Percentiles rank a stretch among this genome's conserved stretches.
Evolutionary conservation across 2,329 filamentous ascomycete genomes (phyloP).

Genomic region (Cordyceps cateniannulata): DNA sequence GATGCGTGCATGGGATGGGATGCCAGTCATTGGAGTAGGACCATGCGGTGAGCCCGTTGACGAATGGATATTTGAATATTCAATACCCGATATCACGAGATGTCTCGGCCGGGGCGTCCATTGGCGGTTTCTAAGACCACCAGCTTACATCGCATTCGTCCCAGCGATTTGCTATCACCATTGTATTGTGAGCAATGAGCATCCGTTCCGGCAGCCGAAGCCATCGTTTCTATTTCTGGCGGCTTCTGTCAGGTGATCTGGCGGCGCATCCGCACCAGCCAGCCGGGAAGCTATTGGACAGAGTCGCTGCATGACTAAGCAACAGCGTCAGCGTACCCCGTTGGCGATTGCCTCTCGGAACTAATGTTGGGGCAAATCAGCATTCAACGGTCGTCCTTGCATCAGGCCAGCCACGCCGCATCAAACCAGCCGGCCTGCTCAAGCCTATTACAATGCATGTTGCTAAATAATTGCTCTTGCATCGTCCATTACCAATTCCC

Average conservation of each 20-base stretch:
- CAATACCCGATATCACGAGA: neutral
- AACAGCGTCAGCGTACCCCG: neutral
- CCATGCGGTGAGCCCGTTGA: neutral
- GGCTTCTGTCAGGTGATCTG: constrained; percentile 12
- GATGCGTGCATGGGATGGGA: neutral
- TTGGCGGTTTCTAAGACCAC: neutral
- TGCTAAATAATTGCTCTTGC: neutral
- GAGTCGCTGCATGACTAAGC: constrained; percentile 6
- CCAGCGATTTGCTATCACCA: neutral
- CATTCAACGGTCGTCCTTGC: neutral
- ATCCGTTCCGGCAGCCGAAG: neutral
- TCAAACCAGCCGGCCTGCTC: neutral
- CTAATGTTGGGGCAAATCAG: constrained; percentile 1
- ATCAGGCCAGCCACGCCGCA: constrained; percentile 4
- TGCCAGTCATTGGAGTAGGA: neutral
- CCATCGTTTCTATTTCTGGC: constrained; percentile 6
- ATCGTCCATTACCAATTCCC: neutral
- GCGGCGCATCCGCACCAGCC: neutral
- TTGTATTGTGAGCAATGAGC: neutral
- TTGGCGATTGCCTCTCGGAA: constrained; percentile 2
- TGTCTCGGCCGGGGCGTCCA: neutral
- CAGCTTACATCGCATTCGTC: neutral
- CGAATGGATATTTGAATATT: neutral
- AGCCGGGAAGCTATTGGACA: neutral
- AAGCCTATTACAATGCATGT: neutral